phyloP scores from a whole-genome alignment of 306 rosid genomes.

The Comarum palustre region DNA sequence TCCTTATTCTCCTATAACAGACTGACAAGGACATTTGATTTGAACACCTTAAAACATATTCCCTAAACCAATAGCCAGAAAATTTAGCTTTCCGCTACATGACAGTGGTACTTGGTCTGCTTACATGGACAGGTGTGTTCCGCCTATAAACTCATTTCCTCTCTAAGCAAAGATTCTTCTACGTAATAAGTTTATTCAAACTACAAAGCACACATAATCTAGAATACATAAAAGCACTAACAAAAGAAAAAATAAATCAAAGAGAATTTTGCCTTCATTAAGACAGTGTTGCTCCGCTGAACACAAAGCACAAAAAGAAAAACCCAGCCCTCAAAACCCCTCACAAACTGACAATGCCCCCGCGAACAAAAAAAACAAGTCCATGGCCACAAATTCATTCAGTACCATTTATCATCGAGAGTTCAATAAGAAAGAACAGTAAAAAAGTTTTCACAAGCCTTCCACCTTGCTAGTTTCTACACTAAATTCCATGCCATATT shows the following conservation, averaged over 20 bases:
- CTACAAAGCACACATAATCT: neutral
- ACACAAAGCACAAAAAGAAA: neutral
- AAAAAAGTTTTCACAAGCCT: neutral
- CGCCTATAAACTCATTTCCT: neutral
- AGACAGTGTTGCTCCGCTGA: neutral
- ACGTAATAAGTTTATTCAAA: neutral
- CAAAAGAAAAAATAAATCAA: neutral
- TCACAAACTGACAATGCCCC: neutral
- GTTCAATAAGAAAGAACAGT: too few species aligned
- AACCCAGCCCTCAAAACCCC: neutral
- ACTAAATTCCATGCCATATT: conserved; percentile 2
- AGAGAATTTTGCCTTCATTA: neutral
- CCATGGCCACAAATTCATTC: neutral
- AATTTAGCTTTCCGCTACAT: neutral
- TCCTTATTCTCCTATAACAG: neutral
- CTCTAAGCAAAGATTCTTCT: neutral
- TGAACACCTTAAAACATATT: neutral
- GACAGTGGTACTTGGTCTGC: neutral
- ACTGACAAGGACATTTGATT: neutral
- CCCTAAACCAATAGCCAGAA: neutral
- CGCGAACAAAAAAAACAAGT: neutral
- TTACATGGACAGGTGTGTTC: neutral
- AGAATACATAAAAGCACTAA: neutral
- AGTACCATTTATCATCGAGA: neutral
- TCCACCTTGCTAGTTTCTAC: neutral